Conservation (phyloP, 2,329 filamentous ascomycete species). For the Aspergillus costaricaensis region DNA sequence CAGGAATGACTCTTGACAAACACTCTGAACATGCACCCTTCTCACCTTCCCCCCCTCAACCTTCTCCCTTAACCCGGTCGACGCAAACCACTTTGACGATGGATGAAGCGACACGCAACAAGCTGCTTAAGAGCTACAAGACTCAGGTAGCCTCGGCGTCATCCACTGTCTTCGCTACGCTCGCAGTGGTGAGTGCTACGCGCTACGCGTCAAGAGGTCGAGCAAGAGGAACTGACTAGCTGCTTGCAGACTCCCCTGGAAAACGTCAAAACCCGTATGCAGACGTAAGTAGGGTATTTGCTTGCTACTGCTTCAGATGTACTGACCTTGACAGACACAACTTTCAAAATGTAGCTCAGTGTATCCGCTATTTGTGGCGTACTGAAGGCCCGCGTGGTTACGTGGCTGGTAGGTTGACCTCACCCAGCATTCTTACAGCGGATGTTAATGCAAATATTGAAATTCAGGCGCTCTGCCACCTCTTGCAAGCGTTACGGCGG, state of each 20-base stretch:
- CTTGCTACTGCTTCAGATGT: neutral
- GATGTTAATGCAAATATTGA: slow-evolving; percentile 3
- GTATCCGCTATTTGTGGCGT: slow-evolving; percentile 48
- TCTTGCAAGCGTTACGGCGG: slow-evolving; percentile 48
- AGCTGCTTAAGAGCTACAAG: slow-evolving; percentile 48
- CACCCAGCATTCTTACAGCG: neutral
- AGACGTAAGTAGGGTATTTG: slow-evolving; percentile 42
- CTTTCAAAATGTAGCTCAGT: slow-evolving; percentile 46
- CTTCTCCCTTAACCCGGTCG: slow-evolving; percentile 36
- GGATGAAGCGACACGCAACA: slow-evolving; percentile 45
- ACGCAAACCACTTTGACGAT: slow-evolving; percentile 36
- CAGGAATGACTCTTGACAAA: slow-evolving; percentile 43
- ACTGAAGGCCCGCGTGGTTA: slow-evolving; percentile 51
- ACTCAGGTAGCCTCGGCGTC: slow-evolving; percentile 49
- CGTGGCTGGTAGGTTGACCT: slow-evolving; percentile 43
- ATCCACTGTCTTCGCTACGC: slow-evolving; percentile 48
- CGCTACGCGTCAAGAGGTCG: neutral
- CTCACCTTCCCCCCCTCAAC: slow-evolving; percentile 35
- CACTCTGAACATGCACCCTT: slow-evolving; percentile 45
- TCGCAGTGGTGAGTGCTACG: slow-evolving; percentile 45
- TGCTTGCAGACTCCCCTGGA: slow-evolving; percentile 47
- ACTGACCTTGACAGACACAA: slow-evolving; percentile 40
- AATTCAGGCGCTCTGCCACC: slow-evolving; percentile 46
- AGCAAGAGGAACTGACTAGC: slow-evolving; percentile 4
- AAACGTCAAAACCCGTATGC: slow-evolving; percentile 53